A percentile compares a stretch with the other conserved stretches of the same genome.
These are phyloP conservation scores for Pontederia crassipes DNA, from an alignment of 176 grass and related monocot genomes.

Conservation along the genomic window DNA sequence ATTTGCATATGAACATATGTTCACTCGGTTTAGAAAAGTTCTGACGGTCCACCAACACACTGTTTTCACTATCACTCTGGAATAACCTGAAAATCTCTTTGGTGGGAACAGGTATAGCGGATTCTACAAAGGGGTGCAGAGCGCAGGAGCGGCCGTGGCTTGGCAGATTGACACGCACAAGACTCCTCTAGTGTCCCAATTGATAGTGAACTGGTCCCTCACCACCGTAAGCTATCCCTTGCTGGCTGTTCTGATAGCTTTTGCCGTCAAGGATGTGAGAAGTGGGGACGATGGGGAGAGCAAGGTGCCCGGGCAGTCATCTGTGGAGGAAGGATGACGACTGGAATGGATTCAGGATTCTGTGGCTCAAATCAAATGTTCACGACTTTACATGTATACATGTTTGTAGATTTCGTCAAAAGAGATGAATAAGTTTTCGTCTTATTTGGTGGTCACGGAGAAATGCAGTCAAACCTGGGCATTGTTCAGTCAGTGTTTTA, in stretches of 20 bases:
- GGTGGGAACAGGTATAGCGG: slow-evolving; percentile 51
- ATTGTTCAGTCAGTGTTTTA: too few relatives aligned
- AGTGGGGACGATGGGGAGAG: slow-evolving; percentile 23
- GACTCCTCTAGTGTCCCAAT: slow-evolving; percentile 24
- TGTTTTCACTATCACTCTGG: neutral
- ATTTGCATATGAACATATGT: too few relatives aligned
- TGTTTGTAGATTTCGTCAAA: too few relatives aligned
- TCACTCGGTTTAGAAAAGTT: too few relatives aligned
- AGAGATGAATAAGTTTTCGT: too few relatives aligned
- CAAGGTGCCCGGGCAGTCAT: neutral
- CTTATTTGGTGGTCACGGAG: too few relatives aligned
- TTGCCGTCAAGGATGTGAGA: slow-evolving; percentile 60
- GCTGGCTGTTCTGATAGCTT: slow-evolving; percentile 47
- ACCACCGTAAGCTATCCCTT: slow-evolving; percentile 78
- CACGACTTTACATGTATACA: too few relatives aligned
- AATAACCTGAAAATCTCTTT: neutral
- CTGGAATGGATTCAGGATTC: too few relatives aligned
- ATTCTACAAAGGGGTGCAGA: slow-evolving; percentile 93
- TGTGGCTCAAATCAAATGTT: too few relatives aligned
- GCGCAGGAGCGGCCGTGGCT: slow-evolving; percentile 66
- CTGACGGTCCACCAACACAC: too few relatives aligned
- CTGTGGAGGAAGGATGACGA: neutral
- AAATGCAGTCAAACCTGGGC: too few relatives aligned
- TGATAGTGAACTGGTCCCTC: slow-evolving; percentile 67
- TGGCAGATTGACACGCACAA: slow-evolving; percentile 60